Base-by-base conservation (phyloP, 768 basidiomycete species). In the Daedalea quercina region DNA sequence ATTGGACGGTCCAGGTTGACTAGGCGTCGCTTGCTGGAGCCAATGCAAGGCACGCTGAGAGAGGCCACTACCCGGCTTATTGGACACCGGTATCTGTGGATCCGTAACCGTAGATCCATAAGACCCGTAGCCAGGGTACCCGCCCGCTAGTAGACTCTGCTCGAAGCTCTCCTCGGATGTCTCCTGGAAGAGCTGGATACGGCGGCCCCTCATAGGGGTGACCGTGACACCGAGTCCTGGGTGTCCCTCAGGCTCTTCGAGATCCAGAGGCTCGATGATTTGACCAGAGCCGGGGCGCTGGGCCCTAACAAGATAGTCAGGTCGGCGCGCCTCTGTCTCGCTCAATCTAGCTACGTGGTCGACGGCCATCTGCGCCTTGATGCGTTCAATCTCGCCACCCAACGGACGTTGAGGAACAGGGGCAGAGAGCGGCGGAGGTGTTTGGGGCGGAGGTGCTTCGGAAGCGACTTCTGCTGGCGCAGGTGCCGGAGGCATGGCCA, bases 101-200 rank as follows among this genome's bases (percentile, higher is more conserved):
- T 65, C 65, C n/a, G 54, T 44, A 2, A 59, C 60, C 1, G 66
- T 60, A 1, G 58, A 58, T n/a, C n/a, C n/a, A n/a, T n/a, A n/a
- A 35, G 58, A 59, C 2, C 68, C 87, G 66, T 89, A 90, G 56
- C 77, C 77, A 1, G 82, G 85, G 66, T 90, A 90, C 8, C 88
- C 87, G 26, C 87, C 86, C 19, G 86, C 87, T 79, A 89, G 87
- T 40, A 90, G 65, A 59, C 86, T 86, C 68, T 90, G 87, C 61
- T 90, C 88, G 59, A 90, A 90, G 61, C 87, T 90, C 67, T 87
- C 86, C 44, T 87, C 86, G 3, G 84, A 85, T 0, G 87, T 89
- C 68, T 88, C 86, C 65, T 88, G 87, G 65, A 90, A 90, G 37
- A 91, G 66, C 57, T 81, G 83, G 33, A 90, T 70, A 47, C 87